Percentiles rank a stretch among this genome's conserved stretches.
Evolutionary conservation across 2,329 filamentous ascomycete species (phyloP).

Genomic region (Orbilia blumenaviensis): DNA sequence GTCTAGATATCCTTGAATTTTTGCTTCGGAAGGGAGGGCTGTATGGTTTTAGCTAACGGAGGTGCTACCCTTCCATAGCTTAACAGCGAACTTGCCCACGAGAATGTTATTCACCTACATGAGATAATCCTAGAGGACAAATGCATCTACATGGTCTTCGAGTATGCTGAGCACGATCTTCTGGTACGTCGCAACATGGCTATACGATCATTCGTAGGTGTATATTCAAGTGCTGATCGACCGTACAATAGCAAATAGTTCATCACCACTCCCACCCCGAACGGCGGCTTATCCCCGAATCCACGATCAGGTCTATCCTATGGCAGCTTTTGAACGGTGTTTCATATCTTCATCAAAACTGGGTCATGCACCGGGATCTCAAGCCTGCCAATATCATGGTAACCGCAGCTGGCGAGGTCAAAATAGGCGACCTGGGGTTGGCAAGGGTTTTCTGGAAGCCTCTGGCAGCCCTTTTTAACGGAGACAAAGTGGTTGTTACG

Average conservation of each 20-base stretch:
- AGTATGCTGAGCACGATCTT: constrained; percentile 96
- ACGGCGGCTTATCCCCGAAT: constrained; percentile 85
- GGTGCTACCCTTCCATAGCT: constrained; percentile 62
- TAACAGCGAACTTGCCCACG: constrained; percentile 87
- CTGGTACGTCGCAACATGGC: constrained; percentile 62
- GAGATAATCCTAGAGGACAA: constrained; percentile 99
- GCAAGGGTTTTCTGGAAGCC: constrained; percentile 95
- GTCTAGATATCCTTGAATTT: constrained; percentile 18
- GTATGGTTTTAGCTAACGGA: not conserved
- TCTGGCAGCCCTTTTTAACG: constrained; percentile 86
- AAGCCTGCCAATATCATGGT: constrained; percentile 99
- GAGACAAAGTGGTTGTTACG: constrained; percentile 97
- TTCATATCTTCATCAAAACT: constrained; percentile 93
- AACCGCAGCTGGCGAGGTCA: constrained; percentile 85
- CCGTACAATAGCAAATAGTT: constrained; percentile 75
- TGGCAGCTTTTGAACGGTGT: constrained; percentile 95
- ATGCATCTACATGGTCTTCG: constrained; percentile 99
- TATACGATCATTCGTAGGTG: not conserved
- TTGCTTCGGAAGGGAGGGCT: not conserved
- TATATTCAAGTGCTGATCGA: not conserved
- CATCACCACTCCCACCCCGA: constrained; percentile 80
- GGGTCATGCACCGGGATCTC: constrained; percentile 95
- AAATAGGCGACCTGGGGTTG: constrained; percentile 92
- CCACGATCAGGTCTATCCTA: constrained; percentile 91
- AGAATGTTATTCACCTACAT: constrained; percentile 87